Conservation (phyloP, 768 basidiomycete genomes). For the Chalciporus sphaerocephalus region DNA sequence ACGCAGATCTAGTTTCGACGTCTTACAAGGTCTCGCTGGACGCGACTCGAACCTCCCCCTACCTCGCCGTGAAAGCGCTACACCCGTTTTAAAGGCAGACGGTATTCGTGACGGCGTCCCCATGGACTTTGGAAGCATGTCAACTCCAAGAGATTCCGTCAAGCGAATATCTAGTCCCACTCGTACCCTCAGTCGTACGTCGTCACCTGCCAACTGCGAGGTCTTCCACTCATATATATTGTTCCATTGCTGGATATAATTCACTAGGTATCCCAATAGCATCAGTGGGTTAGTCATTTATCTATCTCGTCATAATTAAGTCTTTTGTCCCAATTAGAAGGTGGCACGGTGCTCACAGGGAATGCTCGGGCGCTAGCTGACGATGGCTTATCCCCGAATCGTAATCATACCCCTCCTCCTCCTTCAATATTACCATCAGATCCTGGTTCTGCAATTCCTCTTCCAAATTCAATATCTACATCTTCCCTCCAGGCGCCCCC, state of each 20-base stretch:
- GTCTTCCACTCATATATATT: constrained; percentile 18
- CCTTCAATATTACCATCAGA: constrained; percentile 35
- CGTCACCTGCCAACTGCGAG: constrained; percentile 15
- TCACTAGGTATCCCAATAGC: constrained; percentile 68
- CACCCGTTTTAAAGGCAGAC: constrained; percentile 38
- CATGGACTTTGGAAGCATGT: constrained; percentile 43
- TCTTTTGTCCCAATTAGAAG: constrained; percentile 18
- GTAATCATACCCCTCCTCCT: constrained; percentile 30
- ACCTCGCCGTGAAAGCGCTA: constrained; percentile 50
- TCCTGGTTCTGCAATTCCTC: constrained; percentile 24
- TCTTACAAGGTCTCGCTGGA: constrained; percentile 65
- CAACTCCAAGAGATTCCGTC: constrained; percentile 36
- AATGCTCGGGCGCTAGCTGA: constrained; percentile 83
- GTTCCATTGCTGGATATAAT: constrained; percentile 22
- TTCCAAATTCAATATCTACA: constrained; percentile 34
- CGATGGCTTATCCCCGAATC: constrained; percentile 46
- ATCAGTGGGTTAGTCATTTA: constrained; percentile 60
- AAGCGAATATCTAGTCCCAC: constrained; percentile 70
- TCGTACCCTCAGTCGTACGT: constrained; percentile 75
- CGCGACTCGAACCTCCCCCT: constrained; percentile 73
- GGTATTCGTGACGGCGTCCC: constrained; percentile 76
- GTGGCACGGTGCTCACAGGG: constrained; percentile 41
- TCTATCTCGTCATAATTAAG: constrained; percentile 6
- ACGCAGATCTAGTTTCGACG: constrained; percentile 68
- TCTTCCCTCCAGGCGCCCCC: constrained; percentile 39